Percentiles rank a stretch among this genome's conserved stretches.
These are phyloP conservation scores for Nicotiana undulata DNA, from an alignment of 257 asterid genomes.

Conservation along the genomic window DNA sequence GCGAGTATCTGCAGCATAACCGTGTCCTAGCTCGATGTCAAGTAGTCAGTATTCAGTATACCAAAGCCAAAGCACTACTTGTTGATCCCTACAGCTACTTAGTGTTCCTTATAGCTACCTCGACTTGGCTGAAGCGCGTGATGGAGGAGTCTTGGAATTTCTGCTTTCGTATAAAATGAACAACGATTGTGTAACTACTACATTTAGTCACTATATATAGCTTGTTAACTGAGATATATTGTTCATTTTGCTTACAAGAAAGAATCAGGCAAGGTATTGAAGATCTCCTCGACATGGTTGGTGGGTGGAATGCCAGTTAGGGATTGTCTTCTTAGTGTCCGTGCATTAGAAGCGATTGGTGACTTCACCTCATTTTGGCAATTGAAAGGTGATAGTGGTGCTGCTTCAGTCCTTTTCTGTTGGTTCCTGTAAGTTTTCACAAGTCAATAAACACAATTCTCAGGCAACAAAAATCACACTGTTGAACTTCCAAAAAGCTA, in stretches of 20 bases:
- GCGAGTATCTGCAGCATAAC: not conserved
- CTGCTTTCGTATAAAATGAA: conserved; percentile 19
- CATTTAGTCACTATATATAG: not conserved
- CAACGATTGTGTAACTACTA: not conserved
- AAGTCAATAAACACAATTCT: not conserved
- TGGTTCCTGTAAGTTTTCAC: conserved; percentile 43
- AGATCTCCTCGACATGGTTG: conserved; percentile 51
- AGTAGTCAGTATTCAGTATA: not conserved
- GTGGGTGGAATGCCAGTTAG: conserved; percentile 47
- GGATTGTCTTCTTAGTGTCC: conserved; percentile 68
- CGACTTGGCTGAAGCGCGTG: conserved; percentile 42
- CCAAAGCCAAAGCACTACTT: not conserved
- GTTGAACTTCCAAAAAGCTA: not conserved
- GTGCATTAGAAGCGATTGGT: conserved; percentile 41
- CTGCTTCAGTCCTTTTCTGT: conserved; percentile 35
- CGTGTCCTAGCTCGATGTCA: not conserved
- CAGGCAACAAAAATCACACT: not conserved
- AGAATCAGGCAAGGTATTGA: conserved; percentile 37
- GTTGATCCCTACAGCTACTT: not conserved
- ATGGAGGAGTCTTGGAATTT: conserved; percentile 60
- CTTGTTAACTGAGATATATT: not conserved
- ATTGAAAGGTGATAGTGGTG: conserved; percentile 19
- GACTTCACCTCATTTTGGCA: conserved; percentile 35
- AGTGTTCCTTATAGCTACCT: conserved; percentile 52
- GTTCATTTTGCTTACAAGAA: conserved; percentile 32